Evolutionary conservation across 116 monocot genomes (phyloP).

Genomic region (Posidonia oceanica): DNA sequence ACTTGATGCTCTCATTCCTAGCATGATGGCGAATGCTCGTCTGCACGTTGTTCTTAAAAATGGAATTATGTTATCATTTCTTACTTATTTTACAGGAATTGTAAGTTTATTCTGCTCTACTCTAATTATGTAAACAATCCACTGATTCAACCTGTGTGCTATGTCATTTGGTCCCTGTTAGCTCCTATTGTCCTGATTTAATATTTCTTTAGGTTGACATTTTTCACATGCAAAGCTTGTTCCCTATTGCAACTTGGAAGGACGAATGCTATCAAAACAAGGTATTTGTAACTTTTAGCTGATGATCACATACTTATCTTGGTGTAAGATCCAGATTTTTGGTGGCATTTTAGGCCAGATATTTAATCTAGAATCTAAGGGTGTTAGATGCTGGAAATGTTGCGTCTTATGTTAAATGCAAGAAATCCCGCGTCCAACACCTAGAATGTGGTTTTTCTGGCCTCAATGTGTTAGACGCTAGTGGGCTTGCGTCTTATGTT

Average conservation of each 20-base stretch:
- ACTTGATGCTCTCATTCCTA: constrained; percentile 82
- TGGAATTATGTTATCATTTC: constrained; percentile 86
- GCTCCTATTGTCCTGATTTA: too few species aligned
- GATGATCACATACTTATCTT: neutral
- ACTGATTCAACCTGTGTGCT: neutral
- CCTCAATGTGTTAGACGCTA: too few species aligned
- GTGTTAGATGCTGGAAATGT: too few species aligned
- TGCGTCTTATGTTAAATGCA: too few species aligned
- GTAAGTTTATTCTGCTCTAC: constrained; percentile 28
- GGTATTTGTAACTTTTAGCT: constrained; percentile 18
- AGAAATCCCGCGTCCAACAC: too few species aligned
- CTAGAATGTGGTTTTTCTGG: too few species aligned
- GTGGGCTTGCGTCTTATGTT: too few species aligned
- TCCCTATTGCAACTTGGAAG: constrained; percentile 59
- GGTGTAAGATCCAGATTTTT: too few species aligned
- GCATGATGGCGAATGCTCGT: constrained; percentile 87
- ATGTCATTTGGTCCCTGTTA: neutral
- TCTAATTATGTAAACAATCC: neutral
- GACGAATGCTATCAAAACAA: constrained; percentile 49
- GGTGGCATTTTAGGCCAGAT: too few species aligned
- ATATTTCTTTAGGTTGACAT: constrained; percentile 58
- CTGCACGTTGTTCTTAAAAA: constrained; percentile 69
- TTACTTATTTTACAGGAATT: constrained; percentile 94
- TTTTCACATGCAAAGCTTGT: constrained; percentile 59
- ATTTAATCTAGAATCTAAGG: too few species aligned